These are phyloP conservation scores for Penstemon newberryi DNA, from an alignment of 257 asterid genomes.

Conservation along the genomic window DNA sequence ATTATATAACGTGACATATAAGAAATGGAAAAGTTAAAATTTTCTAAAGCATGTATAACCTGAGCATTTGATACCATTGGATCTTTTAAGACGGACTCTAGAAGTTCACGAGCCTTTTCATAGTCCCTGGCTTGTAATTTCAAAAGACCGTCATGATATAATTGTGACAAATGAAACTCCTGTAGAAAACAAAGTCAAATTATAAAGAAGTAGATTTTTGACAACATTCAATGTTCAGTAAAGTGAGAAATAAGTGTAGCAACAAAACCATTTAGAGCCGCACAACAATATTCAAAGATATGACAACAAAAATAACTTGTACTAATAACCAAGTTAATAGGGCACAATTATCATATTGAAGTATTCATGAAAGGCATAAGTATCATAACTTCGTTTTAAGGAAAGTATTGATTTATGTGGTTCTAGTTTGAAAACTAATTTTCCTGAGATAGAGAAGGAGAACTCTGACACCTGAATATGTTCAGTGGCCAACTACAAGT, in stretches of 20 bases:
- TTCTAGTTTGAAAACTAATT: no score
- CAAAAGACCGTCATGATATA: slow-evolving; percentile 88
- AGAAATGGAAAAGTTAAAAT: slow-evolving; percentile 20
- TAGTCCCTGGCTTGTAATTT: slow-evolving; percentile 83
- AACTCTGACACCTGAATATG: background rate
- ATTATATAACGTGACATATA: slow-evolving; percentile 19
- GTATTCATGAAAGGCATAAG: background rate
- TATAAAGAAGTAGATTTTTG: background rate
- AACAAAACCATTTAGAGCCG: slow-evolving; percentile 9
- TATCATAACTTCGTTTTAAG: background rate
- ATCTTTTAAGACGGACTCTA: slow-evolving; percentile 83
- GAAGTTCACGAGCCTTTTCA: slow-evolving; percentile 75
- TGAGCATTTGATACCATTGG: slow-evolving; percentile 74
- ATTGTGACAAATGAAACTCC: slow-evolving; percentile 90
- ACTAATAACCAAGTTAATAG: background rate
- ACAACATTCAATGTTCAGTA: background rate
- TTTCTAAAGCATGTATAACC: slow-evolving; percentile 45
- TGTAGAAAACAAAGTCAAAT: slow-evolving; percentile 34
- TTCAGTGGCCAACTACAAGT: background rate
- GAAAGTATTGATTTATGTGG: no score
- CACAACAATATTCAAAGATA: slow-evolving; percentile 9
- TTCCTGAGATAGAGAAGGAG: no score
- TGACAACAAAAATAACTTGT: slow-evolving; percentile 4
- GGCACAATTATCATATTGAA: background rate
- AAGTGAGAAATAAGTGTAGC: slow-evolving; percentile 6